Evolutionary conservation across 75 land plant genomes (phyloP).

Genomic region (Pinus albicaulis): DNA sequence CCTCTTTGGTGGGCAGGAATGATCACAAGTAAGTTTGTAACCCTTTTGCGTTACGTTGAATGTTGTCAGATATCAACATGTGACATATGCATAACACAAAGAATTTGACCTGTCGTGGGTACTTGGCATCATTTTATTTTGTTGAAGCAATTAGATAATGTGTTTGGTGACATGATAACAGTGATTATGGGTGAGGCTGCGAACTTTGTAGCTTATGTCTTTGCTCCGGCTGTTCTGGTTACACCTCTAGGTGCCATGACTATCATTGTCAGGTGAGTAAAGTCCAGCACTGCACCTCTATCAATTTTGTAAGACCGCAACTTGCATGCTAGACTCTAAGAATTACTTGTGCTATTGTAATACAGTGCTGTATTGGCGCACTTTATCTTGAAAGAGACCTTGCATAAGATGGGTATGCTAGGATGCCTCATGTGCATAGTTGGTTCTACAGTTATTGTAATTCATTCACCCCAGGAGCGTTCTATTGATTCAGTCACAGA

Average conservation of each 20-base stretch:
- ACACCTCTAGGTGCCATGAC: conserved; percentile 86
- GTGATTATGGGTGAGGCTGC: conserved; percentile 78
- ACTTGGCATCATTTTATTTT: background rate
- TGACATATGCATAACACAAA: too few species aligned
- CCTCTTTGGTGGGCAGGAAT: conserved; percentile 67
- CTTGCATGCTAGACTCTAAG: background rate
- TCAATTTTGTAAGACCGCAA: too few species aligned
- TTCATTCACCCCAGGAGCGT: conserved; percentile 89
- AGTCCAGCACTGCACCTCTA: too few species aligned
- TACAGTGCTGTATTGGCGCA: conserved; percentile 65
- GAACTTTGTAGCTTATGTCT: conserved; percentile 84
- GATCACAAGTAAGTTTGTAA: conserved; percentile 42
- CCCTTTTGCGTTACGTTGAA: background rate
- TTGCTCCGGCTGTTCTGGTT: conserved; percentile 82
- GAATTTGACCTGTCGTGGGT: too few species aligned
- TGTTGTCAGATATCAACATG: background rate
- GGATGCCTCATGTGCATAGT: conserved; percentile 89
- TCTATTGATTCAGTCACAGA: conserved; percentile 72
- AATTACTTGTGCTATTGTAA: background rate
- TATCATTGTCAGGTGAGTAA: conserved; percentile 67
- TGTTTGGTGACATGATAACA: conserved; percentile 16
- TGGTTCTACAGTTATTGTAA: conserved; percentile 79
- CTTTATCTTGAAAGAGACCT: conserved; percentile 26
- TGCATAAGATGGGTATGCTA: conserved; percentile 36
- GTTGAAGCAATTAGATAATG: background rate